Percentiles rank a stretch among this genome's conserved stretches.
Conservation (phyloP, 2,329 filamentous ascomycete genomes). For the Nemania sp. region DNA sequence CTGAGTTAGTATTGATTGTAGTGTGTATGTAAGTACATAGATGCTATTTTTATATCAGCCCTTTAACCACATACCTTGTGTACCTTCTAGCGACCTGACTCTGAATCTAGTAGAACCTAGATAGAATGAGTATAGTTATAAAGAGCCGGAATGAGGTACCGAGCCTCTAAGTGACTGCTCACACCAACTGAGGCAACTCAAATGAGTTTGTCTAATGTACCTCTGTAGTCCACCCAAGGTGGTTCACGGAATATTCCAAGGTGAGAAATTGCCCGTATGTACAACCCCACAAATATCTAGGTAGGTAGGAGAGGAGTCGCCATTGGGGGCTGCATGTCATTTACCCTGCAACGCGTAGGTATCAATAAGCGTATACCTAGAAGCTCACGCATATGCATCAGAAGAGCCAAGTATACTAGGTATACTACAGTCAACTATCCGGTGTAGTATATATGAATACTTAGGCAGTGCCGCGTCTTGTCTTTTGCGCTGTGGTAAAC, state of each 20-base stretch:
- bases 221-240: too few relatives aligned
- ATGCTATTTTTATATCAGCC: neutral
- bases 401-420: neutral
- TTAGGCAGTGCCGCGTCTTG: too few relatives aligned
- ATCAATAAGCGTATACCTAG: neutral
- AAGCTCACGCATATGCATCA: neutral
- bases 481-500: too few relatives aligned
- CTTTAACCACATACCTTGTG: neutral
- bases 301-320: neutral
- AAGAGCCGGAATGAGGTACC: neutral
- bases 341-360: neutral
- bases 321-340: slow-evolving; percentile 10
- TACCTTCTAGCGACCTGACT: neutral
- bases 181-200: neutral
- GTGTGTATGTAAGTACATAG: neutral
- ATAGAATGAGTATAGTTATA: neutral
- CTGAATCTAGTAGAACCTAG: neutral
- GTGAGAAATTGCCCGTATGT: slow-evolving; percentile 6
- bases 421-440: neutral
- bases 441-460: neutral
- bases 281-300: slow-evolving; percentile 21
- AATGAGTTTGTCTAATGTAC: neutral
- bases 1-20: neutral
- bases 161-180: neutral
- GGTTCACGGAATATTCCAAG: neutral